Base-by-base conservation (phyloP, 2,329 filamentous ascomycete genomes). In the Macrophomina pseudophaseolina region DNA sequence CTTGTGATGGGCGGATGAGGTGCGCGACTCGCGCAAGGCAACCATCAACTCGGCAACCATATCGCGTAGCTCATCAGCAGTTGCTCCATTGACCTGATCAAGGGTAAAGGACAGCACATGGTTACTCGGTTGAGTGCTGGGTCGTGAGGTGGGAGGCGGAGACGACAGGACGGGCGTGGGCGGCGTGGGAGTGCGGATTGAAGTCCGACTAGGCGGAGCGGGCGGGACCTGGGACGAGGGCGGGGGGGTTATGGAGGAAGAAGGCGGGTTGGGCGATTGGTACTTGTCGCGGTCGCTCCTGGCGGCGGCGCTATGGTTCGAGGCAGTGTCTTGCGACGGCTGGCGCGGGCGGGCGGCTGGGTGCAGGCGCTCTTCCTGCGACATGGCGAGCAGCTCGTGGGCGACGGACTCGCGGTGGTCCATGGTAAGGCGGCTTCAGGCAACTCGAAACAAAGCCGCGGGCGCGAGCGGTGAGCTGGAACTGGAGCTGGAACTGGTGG, bases 1-100 rank as follows among this genome's bases (percentile, higher is more conserved):
- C 80, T 95, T 96, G 81, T 95, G 91, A 76, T 97, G 94, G 38
- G 94, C 91, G 16, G 91, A 90, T 67, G 94, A 91, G 82, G 93
- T 94, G 74, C 95, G 92, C 66, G 87, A 85, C 70, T 91, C 88
- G 69, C 85, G 83, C n/a, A 88, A 76, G 16, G 85, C 81, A 11
- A 79, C 77, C 32, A 86, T 80, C 12, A 90, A 79, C 51, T 80
- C 77, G 14, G 82, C 80, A 40, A 86, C 82, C 72, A 88, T 87
- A 52, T 75, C 76, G 30, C 86, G 83, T 58, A 89, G 78, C 69
- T 86, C 82, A 3, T 84, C 78, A 16, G 83, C 76, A 18, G 82
- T 80, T 12, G 86, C 86, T 70, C 76, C 78, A 64, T 81, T 81
- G 69, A 89, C 82, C 58, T 87, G 82, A 32, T 85, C 81, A 12